Percentiles rank a stretch among this genome's conserved stretches.
These are phyloP conservation scores for Xylaria nigripes DNA, from an alignment of 495 filamentous ascomycete genomes.

Conservation along the genomic window DNA sequence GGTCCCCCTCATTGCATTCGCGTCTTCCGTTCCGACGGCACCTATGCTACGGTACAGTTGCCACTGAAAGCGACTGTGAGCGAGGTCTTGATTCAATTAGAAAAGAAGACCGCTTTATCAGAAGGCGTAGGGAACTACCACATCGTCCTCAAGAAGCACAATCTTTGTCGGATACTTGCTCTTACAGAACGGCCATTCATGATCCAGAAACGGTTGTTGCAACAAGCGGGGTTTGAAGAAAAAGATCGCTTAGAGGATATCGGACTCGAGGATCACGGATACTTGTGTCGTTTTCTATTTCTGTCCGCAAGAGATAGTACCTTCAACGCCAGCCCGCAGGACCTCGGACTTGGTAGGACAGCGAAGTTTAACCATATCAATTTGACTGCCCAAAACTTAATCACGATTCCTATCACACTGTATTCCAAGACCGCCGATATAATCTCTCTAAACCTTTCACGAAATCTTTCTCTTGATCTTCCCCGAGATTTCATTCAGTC, in stretches of 20 bases:
- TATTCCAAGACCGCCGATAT: constrained; percentile 90
- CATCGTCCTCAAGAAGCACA: constrained; percentile 88
- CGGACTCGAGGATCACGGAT: constrained; percentile 96
- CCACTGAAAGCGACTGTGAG: constrained; percentile 70
- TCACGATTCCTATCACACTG: constrained; percentile 88
- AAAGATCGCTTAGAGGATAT: constrained; percentile 86
- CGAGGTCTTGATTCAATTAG: constrained; percentile 75
- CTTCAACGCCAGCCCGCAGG: constrained; percentile 51
- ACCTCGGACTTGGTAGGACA: constrained; percentile 69
- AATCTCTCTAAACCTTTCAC: constrained; percentile 85
- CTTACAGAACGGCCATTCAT: constrained; percentile 73
- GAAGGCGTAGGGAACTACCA: constrained; percentile 90
- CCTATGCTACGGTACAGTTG: constrained; percentile 84
- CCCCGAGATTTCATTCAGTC: constrained; percentile 95
- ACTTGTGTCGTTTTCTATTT: constrained; percentile 92
- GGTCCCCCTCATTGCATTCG: constrained; percentile 79
- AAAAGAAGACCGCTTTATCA: constrained; percentile 83
- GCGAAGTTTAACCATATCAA: constrained; percentile 92
- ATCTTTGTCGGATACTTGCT: constrained; percentile 73
- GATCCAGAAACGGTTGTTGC: constrained; percentile 86
- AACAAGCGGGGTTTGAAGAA: constrained; percentile 86
- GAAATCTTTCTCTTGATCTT: constrained; percentile 85
- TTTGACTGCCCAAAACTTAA: constrained; percentile 79
- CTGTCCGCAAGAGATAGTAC: constrained; percentile 78
- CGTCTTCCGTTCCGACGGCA: constrained; percentile 88